Evolutionary conservation across 371 early-diverging fungal genomes (phyloP).

Genomic region (Mortierella polycephala): DNA sequence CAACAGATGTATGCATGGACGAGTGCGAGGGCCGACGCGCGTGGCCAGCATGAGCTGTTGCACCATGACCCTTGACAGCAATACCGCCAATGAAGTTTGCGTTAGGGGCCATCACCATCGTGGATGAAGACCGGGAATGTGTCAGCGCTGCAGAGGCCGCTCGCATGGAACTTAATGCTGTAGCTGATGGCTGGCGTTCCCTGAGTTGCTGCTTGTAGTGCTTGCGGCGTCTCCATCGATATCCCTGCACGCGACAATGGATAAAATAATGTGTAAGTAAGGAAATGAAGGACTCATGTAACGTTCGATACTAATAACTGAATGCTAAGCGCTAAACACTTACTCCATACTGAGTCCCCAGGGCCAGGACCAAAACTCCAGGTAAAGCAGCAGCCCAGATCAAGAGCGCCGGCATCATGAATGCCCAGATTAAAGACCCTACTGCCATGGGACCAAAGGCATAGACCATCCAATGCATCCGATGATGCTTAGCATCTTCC

Average conservation of each 20-base stretch:
- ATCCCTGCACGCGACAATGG: conserved; percentile 14
- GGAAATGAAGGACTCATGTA: background rate
- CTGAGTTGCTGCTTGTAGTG: conserved; percentile 15
- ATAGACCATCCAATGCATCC: conserved; percentile 34
- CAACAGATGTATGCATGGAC: conserved; percentile 26
- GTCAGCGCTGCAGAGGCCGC: conserved; percentile 20
- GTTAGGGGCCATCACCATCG: background rate
- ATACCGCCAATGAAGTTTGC: background rate
- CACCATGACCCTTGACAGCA: background rate
- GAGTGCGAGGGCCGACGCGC: conserved; percentile 17
- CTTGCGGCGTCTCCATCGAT: conserved; percentile 35
- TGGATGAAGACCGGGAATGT: conserved; percentile 1
- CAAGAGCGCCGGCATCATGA: conserved; percentile 24
- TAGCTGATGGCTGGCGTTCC: conserved; percentile 11
- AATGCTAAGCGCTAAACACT: background rate
- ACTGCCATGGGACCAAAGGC: conserved; percentile 15
- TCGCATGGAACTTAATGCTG: conserved; percentile 17
- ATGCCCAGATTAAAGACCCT: conserved; percentile 13
- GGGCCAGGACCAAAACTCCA: conserved; percentile 1
- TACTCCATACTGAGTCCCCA: conserved; percentile 36
- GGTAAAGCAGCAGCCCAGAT: conserved; percentile 23
- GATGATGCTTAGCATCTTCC: conserved; percentile 33
- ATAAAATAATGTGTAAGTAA: background rate
- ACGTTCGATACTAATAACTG: too few relatives aligned
- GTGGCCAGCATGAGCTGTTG: background rate